Percentiles rank a stretch among this genome's conserved stretches.
Conservation (phyloP, 176 grass and related monocot species). For the Carex littledalei region DNA sequence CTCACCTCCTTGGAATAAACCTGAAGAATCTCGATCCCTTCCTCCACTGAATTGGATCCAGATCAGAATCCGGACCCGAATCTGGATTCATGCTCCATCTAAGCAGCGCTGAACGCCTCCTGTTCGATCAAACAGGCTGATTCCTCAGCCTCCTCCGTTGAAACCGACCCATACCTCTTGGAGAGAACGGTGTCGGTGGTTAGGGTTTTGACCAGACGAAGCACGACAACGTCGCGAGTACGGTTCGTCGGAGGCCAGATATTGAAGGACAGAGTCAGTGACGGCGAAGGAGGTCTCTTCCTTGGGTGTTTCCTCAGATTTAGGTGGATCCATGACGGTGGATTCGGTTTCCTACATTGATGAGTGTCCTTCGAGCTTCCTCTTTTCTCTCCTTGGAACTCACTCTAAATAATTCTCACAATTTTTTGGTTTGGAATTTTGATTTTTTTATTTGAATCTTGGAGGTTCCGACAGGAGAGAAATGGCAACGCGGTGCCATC, state of each 20-base stretch:
- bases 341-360: slow-evolving; percentile 29
- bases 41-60: slow-evolving; percentile 41
- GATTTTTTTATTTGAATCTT: neutral
- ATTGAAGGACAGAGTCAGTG: slow-evolving; percentile 40
- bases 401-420: neutral
- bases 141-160: slow-evolving; percentile 43
- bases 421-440: neutral
- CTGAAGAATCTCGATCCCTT: slow-evolving; percentile 70
- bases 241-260: slow-evolving; percentile 93
- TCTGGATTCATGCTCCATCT: neutral
- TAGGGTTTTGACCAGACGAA: slow-evolving; percentile 68
- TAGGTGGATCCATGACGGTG: neutral
- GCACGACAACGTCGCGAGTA: slow-evolving; percentile 72
- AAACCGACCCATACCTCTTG: slow-evolving; percentile 69
- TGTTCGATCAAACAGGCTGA: slow-evolving; percentile 57
- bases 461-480: neutral
- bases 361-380: neutral
- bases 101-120: slow-evolving; percentile 52
- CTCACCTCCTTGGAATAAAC: slow-evolving; percentile 88
- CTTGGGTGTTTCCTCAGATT: neutral
- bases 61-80: slow-evolving; percentile 22
- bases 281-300: neutral
- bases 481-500: neutral
- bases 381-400: neutral
- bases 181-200: slow-evolving; percentile 49